A percentile compares a stretch with the other conserved stretches of the same genome.
Conservation (phyloP, 2,329 filamentous ascomycete species). For the Akanthomyces uredinophilus region DNA sequence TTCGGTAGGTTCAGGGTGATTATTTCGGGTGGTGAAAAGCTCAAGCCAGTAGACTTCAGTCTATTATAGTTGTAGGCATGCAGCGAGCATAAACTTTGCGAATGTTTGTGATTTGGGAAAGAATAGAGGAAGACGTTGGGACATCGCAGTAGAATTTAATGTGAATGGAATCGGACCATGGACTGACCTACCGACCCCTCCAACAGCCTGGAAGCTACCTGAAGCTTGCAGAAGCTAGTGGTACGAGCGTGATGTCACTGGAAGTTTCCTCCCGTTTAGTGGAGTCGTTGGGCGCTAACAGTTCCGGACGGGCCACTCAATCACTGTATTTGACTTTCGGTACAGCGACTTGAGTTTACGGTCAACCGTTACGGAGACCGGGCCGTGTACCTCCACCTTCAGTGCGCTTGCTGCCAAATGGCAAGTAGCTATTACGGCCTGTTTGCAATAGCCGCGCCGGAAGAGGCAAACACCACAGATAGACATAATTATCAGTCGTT, state of each 20-base stretch:
- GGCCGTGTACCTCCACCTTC: too few species aligned
- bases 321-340: background rate
- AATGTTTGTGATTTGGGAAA: constrained; percentile 4
- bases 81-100: background rate
- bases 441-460: too few species aligned
- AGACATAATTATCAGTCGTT: too few species aligned
- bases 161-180: constrained; percentile 17
- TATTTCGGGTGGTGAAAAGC: background rate
- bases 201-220: constrained; percentile 25
- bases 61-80: constrained; percentile 1
- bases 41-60: constrained; percentile 9
- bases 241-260: constrained; percentile 22
- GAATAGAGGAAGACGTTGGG: background rate
- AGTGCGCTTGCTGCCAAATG: too few species aligned
- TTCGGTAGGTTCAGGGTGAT: background rate
- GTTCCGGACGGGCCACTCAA: background rate
- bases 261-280: constrained; percentile 17
- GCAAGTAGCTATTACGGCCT: too few species aligned
- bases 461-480: too few species aligned
- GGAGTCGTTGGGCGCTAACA: constrained; percentile 10
- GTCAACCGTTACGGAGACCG: too few species aligned
- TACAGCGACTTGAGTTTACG: too few species aligned
- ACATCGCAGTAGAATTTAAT: constrained; percentile 14
- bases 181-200: constrained; percentile 20
- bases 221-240: constrained; percentile 26